phyloP scores from a whole-genome alignment of 2,329 filamentous ascomycete species.

The Colletotrichum sp. region DNA sequence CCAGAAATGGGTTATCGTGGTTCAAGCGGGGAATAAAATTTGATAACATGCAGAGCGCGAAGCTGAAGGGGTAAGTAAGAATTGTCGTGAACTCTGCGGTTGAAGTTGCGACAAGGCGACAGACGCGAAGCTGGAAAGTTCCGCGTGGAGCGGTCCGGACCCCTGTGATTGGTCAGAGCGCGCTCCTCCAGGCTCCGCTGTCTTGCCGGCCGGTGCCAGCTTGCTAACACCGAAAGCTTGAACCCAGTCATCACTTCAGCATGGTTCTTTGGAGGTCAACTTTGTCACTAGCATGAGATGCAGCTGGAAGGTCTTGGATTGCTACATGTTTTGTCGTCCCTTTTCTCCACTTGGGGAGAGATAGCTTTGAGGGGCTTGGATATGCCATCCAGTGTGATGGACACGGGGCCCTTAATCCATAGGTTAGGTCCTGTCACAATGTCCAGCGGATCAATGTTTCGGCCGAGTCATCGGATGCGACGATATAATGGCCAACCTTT shows the following conservation, averaged over 20 bases:
- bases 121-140: slow-evolving; percentile 17
- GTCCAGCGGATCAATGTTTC: neutral
- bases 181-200: neutral
- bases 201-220: neutral
- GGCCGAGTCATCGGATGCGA: neutral
- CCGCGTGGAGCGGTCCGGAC: neutral
- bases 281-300: neutral
- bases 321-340: neutral
- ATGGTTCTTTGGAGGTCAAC: neutral
- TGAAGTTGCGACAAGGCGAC: slow-evolving; percentile 1
- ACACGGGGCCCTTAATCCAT: neutral
- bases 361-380: neutral
- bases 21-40: neutral
- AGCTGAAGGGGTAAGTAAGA: neutral
- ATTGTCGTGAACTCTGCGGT: neutral
- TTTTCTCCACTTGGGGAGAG: neutral
- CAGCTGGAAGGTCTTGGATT: neutral
- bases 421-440: neutral
- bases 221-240: neutral
- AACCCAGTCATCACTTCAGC: neutral
- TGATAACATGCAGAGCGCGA: neutral
- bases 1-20: neutral
- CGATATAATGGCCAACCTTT: neutral
- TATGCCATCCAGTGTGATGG: neutral
- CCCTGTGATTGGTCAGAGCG: slow-evolving; percentile 6